Evolutionary conservation across 164 flowering plant species (phyloP).

Genomic region (Tinospora cordifolia): DNA sequence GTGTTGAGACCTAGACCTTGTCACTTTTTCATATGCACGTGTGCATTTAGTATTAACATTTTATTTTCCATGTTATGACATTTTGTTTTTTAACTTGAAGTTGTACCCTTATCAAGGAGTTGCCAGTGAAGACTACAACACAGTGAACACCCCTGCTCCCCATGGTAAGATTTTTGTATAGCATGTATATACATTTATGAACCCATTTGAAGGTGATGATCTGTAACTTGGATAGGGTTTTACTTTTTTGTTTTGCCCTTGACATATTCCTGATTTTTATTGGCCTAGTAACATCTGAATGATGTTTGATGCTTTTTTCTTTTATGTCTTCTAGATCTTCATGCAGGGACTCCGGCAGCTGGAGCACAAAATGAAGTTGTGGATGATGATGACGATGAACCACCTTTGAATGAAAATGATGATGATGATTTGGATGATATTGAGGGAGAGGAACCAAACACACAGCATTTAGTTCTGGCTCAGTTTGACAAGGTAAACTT

Average conservation of each 20-base stretch:
- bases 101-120: slow-evolving; percentile 78
- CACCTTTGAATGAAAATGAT: slow-evolving; percentile 69
- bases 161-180: slow-evolving; percentile 37
- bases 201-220: not conserved
- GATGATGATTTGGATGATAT: slow-evolving; percentile 86
- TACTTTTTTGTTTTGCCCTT: not conserved
- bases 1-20: not conserved
- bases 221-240: not conserved
- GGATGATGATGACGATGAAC: slow-evolving; percentile 71
- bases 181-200: not conserved
- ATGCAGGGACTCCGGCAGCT: slow-evolving; percentile 54
- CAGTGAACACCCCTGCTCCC: slow-evolving; percentile 70
- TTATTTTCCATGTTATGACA: not conserved
- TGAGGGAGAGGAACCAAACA: slow-evolving; percentile 73
- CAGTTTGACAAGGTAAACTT: slow-evolving; percentile 86
- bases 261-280: not conserved
- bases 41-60: not conserved
- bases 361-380: slow-evolving; percentile 44
- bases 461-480: slow-evolving; percentile 81
- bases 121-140: slow-evolving; percentile 79
- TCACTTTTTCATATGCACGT: not conserved
- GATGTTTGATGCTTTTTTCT: not conserved
- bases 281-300: not conserved
- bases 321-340: slow-evolving; percentile 45
- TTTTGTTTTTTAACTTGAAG: slow-evolving; percentile 28